A percentile compares a stretch with the other conserved stretches of the same genome.
These are phyloP conservation scores for Solanum bulbocastanum DNA, from an alignment of 257 asterid species.

Conservation along the genomic window DNA sequence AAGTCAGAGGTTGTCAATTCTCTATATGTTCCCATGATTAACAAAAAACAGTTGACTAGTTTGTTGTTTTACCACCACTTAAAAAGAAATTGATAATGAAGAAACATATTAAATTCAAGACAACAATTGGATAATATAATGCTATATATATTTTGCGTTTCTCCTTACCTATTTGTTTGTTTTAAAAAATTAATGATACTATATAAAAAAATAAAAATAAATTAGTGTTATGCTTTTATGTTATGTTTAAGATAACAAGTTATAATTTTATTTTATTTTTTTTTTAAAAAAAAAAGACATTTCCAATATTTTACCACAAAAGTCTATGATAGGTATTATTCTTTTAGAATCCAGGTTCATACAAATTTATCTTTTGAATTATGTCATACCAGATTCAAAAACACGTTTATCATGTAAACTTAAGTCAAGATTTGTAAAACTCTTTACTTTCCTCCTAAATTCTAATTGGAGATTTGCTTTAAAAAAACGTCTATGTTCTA, in stretches of 20 bases:
- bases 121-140: not conserved
- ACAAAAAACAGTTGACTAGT: not conserved
- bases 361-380: not conserved
- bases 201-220: not conserved
- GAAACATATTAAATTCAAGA: not conserved
- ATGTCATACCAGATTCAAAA: not conserved
- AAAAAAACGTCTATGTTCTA: no score
- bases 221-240: not conserved
- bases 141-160: not conserved
- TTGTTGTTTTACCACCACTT: not conserved
- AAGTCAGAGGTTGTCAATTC: not conserved
- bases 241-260: not conserved
- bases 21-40: not conserved
- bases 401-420: not conserved
- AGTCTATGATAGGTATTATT: not conserved
- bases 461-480: not conserved
- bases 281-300: not conserved
- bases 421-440: not conserved
- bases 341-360: not conserved
- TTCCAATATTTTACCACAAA: not conserved
- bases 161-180: no score
- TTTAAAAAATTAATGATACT: not conserved
- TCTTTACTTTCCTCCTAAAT: not conserved
- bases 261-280: not conserved
- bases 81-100: not conserved